phyloP scores from a whole-genome alignment of 345 rosid species.

The Melaleuca alternifolia region DNA sequence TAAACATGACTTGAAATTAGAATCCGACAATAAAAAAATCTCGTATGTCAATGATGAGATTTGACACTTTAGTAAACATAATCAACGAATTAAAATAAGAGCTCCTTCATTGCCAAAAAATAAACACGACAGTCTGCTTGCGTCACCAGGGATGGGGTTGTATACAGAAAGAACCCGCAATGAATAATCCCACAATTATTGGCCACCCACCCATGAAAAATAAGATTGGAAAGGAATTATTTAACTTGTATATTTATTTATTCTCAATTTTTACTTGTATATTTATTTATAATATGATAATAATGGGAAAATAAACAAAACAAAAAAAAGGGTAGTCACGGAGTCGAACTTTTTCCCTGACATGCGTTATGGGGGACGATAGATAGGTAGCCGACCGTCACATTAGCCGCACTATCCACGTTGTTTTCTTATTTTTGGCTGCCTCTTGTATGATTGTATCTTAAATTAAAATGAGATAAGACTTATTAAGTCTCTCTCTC shows the following conservation, averaged over 20 bases:
- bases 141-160: background rate
- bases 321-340: background rate
- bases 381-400: background rate
- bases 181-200: background rate
- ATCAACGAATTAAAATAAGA: background rate
- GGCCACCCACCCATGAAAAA: background rate
- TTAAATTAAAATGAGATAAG: background rate
- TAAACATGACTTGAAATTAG: background rate
- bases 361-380: background rate
- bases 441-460: background rate
- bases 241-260: too few relatives aligned
- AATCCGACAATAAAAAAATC: background rate
- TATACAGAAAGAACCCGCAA: background rate
- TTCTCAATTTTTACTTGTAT: too few relatives aligned
- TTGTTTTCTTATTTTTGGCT: background rate
- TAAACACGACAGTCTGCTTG: background rate
- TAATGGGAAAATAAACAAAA: background rate
- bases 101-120: background rate
- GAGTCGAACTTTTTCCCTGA: background rate
- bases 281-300: background rate
- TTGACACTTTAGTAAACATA: background rate
- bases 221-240: background rate
- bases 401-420: background rate
- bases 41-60: background rate
- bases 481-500: background rate